Evolutionary conservation across 805 yeast genomes (phyloP), one percentile per base, ranked within the genome.

Genomic region (Candida koratica): DNA sequence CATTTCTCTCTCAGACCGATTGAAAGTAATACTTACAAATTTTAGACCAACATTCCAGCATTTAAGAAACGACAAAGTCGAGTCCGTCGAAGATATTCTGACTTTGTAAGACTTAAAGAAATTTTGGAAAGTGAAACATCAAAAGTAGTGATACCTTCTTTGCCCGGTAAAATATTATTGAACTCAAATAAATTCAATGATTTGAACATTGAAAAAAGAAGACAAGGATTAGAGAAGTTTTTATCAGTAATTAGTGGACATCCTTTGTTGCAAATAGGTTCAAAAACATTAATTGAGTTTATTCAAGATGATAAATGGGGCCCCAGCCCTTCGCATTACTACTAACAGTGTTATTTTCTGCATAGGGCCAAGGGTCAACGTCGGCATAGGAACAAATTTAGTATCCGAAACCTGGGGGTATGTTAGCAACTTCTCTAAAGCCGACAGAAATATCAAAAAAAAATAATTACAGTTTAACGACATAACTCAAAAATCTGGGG

Each of bases 241-340:
- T 56, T 93, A 26, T 50, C 67, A 28, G 69, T 77, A 12, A 95
- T 89, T 13, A 93, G 94, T 10, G 93, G 96, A 9, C 98, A 90
- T 58, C 98, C 98, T 1, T 61, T 90, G 43, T 62, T 90, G 41
- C 97, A 93, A 61, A 84, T 96, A 0, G 94, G 95, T 0, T 57
- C 90, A 14, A 77, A 78, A 47, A 78, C 81, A 1, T 70, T 89
- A 44, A 79, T 80, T 39, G 81, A 87, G 35, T 90, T 93, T 51
- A 79, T 93, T 36, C 96, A 90, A 58, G 89, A 85, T 51, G 95
- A 86, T 4, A 70, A 64, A 25, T 86, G 95, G 95, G 85, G 64
- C 10, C 54, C 61, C 7, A 42, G 38, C 18, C 42, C 44, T 9
- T 17, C 38, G 16, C 41, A 44, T 17, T 44, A 44, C 18, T 44